Evolutionary conservation across 2,329 filamentous ascomycete genomes (phyloP), one percentile per base, ranked within the genome.

Genomic region (Dactylellina drechsleri): DNA sequence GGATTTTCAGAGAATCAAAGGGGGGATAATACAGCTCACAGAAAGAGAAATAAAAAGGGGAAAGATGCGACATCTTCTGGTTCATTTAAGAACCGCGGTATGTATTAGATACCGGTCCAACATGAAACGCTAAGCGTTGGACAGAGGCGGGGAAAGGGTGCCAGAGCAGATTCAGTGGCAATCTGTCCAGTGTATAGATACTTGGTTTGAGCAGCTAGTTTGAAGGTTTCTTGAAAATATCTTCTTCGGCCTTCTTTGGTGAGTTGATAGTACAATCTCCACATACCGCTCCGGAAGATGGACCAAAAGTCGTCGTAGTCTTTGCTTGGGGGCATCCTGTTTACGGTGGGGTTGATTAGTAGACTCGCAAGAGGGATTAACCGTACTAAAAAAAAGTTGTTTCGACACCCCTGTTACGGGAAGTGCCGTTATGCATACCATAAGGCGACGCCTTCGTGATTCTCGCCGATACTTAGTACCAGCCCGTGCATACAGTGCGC

Each of bases 191-290:
- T 67, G 64, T 49, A 47, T 75, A 75, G 71, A 75, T 85, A 83
- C 84, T 93, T 93, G 79, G 90, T 90, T 78, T 89, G 84, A 82
- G 92, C 88, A 77, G 95, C 86, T 53, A 92, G 85, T 15, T 91
- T 91, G 56, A 93, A 82, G 82, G 94, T 89, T 82, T 95, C 92
- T 77, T 85, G 83, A 82, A 91, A 93, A 86, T 92, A 93, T 77
- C 92, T 90, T 78, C 84, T 85, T 78, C 86, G 87, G 77, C 91
- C 90, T 84, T 93, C 91, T 64, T 85, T 80, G 10, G 90, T 90
- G 76, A 95, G 88, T 81, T 90, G 87, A 83, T 89, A 94, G 82
- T 87, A 87, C 76, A 94, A 86, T 77, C 90, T 86, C 91, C 91
- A 93, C 84, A 92, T 87, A 75, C 92, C 92, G 80, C 87, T 90